These are phyloP conservation scores for Phalaenopsis aphrodite DNA, from an alignment of 106 monocot species.

Conservation along the genomic window DNA sequence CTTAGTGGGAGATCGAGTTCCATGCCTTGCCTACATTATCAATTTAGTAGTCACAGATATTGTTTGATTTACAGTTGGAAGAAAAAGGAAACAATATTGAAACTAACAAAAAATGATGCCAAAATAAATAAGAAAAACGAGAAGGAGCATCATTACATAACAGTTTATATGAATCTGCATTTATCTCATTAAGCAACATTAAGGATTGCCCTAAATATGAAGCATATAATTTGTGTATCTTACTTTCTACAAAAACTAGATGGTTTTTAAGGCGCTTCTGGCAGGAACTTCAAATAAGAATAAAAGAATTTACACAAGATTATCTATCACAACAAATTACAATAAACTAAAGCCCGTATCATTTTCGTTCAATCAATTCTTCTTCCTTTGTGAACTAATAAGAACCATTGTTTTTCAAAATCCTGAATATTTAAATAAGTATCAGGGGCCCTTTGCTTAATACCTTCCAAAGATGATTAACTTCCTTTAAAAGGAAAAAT, in stretches of 20 bases:
- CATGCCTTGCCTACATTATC: conserved; percentile 76
- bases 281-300: not conserved
- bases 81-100: not conserved
- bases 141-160: not conserved
- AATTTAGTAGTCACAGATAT: not conserved
- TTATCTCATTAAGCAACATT: not conserved
- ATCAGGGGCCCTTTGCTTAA: not conserved
- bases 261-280: not conserved
- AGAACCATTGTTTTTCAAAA: not conserved
- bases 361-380: not conserved
- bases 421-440: not conserved
- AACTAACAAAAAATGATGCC: not conserved
- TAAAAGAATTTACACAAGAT: not conserved
- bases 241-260: not conserved
- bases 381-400: not conserved
- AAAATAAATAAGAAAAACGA: not conserved
- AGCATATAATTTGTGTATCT: not conserved
- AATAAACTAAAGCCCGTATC: not conserved
- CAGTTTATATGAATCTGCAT: not conserved
- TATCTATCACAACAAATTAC: not conserved
- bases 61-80: not conserved
- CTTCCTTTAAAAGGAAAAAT: too few relatives aligned
- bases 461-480: too few relatives aligned
- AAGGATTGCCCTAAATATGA: not conserved
- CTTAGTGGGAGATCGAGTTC: conserved; percentile 89